These are phyloP conservation scores for Lactifluus hygrophoroides DNA, from an alignment of 768 basidiomycete genomes.

Conservation along the genomic window DNA sequence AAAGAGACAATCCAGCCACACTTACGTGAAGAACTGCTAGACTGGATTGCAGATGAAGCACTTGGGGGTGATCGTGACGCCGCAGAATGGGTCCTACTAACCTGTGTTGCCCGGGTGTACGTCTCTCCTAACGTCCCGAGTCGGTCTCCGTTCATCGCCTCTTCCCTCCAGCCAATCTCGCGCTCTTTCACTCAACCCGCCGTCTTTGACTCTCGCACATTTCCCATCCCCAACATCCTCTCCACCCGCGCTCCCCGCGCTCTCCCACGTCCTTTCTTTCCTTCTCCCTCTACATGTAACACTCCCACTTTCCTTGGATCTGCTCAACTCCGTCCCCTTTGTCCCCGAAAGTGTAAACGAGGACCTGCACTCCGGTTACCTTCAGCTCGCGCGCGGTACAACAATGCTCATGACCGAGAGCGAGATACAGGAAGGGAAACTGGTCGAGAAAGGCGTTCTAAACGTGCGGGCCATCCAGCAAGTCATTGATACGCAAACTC, in stretches of 20 bases:
- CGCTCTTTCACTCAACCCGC: constrained; percentile 56
- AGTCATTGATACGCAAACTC: constrained; percentile 51
- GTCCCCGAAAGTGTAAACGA: constrained; percentile 59
- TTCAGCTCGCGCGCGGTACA: constrained; percentile 62
- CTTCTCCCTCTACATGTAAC: constrained; percentile 49
- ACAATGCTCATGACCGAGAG: constrained; percentile 56
- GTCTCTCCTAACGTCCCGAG: constrained; percentile 23
- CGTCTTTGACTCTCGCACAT: constrained; percentile 51
- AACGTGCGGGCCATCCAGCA: constrained; percentile 61
- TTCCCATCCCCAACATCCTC: constrained; percentile 41
- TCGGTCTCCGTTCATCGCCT: not conserved
- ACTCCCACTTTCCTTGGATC: constrained; percentile 53
- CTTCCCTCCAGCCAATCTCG: constrained; percentile 49
- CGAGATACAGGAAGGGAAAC: constrained; percentile 57
- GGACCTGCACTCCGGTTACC: constrained; percentile 63
- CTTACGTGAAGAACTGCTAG: constrained; percentile 47
- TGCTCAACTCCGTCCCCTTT: constrained; percentile 51
- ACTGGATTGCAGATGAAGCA: constrained; percentile 66
- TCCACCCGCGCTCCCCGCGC: constrained; percentile 31
- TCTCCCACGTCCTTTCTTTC: constrained; percentile 46
- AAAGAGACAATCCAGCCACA: constrained; percentile 18
- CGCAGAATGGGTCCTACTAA: constrained; percentile 69
- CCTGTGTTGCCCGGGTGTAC: constrained; percentile 54
- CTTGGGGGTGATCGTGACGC: constrained; percentile 59
- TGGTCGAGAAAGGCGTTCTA: constrained; percentile 51